These are phyloP conservation scores for Citrus sp. DNA, from an alignment of 345 rosid genomes.

Conservation along the genomic window DNA sequence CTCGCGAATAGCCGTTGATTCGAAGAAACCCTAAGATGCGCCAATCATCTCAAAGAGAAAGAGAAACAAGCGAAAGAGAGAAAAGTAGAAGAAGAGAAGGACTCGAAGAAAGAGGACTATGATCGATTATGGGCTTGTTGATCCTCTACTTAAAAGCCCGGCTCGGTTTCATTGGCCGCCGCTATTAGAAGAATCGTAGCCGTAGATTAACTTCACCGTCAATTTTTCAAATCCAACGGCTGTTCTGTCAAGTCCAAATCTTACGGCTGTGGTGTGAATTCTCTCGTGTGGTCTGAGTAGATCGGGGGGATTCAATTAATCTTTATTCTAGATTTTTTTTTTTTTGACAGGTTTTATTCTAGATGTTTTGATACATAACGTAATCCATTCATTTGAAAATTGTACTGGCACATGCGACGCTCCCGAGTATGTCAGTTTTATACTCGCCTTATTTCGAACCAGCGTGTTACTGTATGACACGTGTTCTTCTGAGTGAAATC, in stretches of 20 bases:
- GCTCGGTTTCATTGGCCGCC: conserved; percentile 21
- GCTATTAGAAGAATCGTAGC: conserved; percentile 30
- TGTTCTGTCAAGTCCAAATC: too few relatives aligned
- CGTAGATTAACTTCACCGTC: conserved; percentile 32
- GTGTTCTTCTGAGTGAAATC: neutral
- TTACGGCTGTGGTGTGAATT: conserved; percentile 4
- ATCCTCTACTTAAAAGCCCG: conserved; percentile 41
- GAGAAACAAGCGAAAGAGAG: neutral
- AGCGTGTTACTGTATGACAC: neutral
- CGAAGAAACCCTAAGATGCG: conserved; percentile 22
- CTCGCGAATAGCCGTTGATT: conserved; percentile 29
- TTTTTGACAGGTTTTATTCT: neutral
- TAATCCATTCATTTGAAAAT: neutral
- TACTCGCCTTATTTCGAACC: neutral
- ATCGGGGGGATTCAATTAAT: neutral
- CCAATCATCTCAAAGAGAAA: conserved; percentile 8
- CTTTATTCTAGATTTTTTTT: neutral
- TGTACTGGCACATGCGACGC: neutral
- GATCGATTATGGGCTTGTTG: conserved; percentile 13
- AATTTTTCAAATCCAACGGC: conserved; percentile 27
- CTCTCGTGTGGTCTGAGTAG: neutral
- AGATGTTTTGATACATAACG: neutral
- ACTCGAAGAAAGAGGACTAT: conserved; percentile 5
- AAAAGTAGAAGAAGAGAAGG: neutral
- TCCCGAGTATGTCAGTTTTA: neutral